Base-by-base conservation (phyloP, 352 stramenopile species). In the Phytopythium vexans region DNA sequence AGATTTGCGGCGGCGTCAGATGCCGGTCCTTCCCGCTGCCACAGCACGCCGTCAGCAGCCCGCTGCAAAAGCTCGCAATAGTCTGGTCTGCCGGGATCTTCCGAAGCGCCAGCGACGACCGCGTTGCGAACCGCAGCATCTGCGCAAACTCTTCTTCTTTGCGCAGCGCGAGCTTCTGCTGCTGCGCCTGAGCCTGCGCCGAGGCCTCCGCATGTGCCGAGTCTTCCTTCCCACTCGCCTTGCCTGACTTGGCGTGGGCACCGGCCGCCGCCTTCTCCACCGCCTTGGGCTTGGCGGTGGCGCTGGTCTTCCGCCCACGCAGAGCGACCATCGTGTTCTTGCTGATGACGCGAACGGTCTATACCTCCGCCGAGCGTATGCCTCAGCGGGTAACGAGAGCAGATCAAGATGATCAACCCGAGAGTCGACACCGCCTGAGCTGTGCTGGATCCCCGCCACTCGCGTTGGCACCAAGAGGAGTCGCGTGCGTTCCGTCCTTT, bases 281-380 rank as follows among this genome's bases (percentile, higher is more conserved):
- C 27, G 73, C 61, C 63, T 80, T 88, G 52, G 62, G 67, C 63
- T 83, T 89, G 41, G 81, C 54, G 38, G 75, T 70, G 14, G 71
- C 77, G 60, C 85, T 88, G 36, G 74, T 57, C 65, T 92, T 92
- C 64, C 85, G 86, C 16, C 77, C 76, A 8, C 81, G 76, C 45
- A 92, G 74, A 44, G 81, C 76, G 53, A 88, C 81, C 81, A 92
- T 91, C 8, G 10, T 6, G 14, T 27, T 27, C 21, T 27, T 27
- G 21, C 21, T 27, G 21, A 27, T 27, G 21, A 2, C 21, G 21
- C 21, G 21, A 27, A 2, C 21, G 21, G 21, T 27, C 21, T 27
- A 27, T 27, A 27, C 21, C 21, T 27, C 21, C 21, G 21, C 21
- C 21, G 21, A 27, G 21, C 21, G 21, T 27, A 27, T 27, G 21